Conservation (phyloP, 2,329 filamentous ascomycete genomes). For the Helotiales sp. region DNA sequence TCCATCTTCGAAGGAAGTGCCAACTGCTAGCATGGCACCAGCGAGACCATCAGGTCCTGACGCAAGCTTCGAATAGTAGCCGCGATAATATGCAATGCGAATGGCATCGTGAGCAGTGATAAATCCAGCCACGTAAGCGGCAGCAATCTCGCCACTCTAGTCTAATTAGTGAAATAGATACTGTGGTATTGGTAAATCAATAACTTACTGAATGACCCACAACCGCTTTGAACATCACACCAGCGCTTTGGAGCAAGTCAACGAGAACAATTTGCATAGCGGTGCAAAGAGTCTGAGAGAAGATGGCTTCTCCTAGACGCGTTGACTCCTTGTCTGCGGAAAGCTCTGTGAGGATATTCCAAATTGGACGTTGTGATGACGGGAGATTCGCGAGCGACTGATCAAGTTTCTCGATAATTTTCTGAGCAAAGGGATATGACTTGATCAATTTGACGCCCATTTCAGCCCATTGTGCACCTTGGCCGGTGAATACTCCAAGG, state of each 20-base stretch:
- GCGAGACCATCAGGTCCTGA: slow-evolving; percentile 21
- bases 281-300: slow-evolving; percentile 28
- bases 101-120: slow-evolving; percentile 18
- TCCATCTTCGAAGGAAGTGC: slow-evolving; percentile 16
- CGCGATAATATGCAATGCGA: slow-evolving; percentile 23
- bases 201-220: slow-evolving; percentile 28
- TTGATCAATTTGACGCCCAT: slow-evolving; percentile 4
- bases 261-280: slow-evolving; percentile 32
- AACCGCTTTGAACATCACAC: slow-evolving; percentile 24
- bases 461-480: background rate
- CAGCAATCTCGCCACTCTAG: slow-evolving; percentile 35
- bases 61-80: background rate
- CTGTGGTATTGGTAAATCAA: background rate
- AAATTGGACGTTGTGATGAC: slow-evolving; percentile 13
- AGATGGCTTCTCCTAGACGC: slow-evolving; percentile 25
- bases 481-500: slow-evolving; percentile 2
- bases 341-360: slow-evolving; percentile 24
- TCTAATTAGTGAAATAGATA: too few species aligned
- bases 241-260: slow-evolving; percentile 23
- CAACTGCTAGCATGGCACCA: slow-evolving; percentile 57
- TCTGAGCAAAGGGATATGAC: background rate
- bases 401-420: slow-evolving; percentile 21
- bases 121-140: slow-evolving; percentile 36
- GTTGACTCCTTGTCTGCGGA: slow-evolving; percentile 19
- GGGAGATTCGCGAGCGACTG: slow-evolving; percentile 29